Base-by-base conservation (phyloP, 441 rosid genomes). In the Bocquillonia castaneifolia region DNA sequence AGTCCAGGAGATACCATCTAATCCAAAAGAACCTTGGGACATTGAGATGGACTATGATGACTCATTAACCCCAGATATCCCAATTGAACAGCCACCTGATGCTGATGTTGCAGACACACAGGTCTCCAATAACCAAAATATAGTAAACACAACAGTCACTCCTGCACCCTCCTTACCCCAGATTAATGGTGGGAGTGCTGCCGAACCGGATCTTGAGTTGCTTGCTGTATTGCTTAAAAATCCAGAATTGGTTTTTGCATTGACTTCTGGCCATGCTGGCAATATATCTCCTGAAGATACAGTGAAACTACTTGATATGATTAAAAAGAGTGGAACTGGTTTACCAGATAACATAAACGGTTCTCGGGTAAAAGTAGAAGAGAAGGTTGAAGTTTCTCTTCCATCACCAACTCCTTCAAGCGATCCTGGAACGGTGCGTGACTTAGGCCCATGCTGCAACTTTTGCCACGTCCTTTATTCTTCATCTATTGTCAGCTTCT, bases 1-100 rank as follows among this genome's bases (percentile, higher is more conserved):
- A 29, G 63, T 67, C 47, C 84, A 76, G 72, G 86, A 80, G 75
- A 86, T 95, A 77, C 97, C 98, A 23, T 76, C 72, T 34, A 89
- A 92, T 61, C 97, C 99, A 29, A 95, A 86, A 83, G 98, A 88
- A 73, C 99, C 99, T 5, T 95, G 99, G 98, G 99, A 92, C 79
- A 66, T 78, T 20, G 98, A 95, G 74, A 89, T 95, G 92, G 97
- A 95, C 76, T 84, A 78, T 76, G 98, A 92, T 69, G 99, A 95
- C 82, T 66, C 93, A 59, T 75, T 92, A 82, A 95, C 99, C 62
- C 92, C 87, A 12, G 88, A 83, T 74, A 89, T 95, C 50, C 96
- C 95, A 10, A 76, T 83, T 50, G 91, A 92, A 79, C 99, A 95
- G 86, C 83, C 79, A 62, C 96, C 93, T 26, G 91, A 88, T 74